Conservation (phyloP, 257 asterid genomes). For the Lycium ferocissimum region DNA sequence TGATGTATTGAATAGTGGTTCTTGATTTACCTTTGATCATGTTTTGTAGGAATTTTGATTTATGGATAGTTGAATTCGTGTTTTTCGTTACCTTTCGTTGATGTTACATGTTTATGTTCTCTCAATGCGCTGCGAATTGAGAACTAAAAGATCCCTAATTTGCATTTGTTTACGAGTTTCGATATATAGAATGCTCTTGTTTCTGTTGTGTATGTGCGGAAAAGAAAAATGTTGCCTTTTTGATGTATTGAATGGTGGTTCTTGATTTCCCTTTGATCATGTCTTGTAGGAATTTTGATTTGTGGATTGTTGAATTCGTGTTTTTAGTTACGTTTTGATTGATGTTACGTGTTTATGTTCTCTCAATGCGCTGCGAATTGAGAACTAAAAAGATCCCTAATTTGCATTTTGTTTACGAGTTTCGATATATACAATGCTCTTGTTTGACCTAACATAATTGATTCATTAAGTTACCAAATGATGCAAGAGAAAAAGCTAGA, state of each 20-base stretch:
- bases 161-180: not conserved
- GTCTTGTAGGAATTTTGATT: not conserved
- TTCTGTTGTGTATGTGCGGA: not conserved
- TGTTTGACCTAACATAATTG: not conserved
- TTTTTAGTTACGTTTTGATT: not conserved
- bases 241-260: conserved; percentile 13
- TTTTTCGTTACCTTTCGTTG: not conserved
- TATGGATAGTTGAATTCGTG: not conserved
- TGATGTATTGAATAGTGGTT: conserved; percentile 14
- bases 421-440: not conserved
- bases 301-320: not conserved
- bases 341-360: conserved; percentile 2
- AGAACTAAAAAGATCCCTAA: conserved; percentile 18
- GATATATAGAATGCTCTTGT: not conserved
- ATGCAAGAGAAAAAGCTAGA: not conserved
- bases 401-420: not conserved
- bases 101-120: conserved; percentile 11
- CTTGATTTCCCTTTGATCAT: not conserved
- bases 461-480: conserved; percentile 22
- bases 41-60: not conserved
- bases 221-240: not conserved
- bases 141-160: conserved; percentile 21
- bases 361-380: not conserved
- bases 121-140: not conserved
- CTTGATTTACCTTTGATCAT: not conserved